Evolutionary conservation across 768 basidiomycete genomes (phyloP).

Genomic region (Tylopilus sp.): DNA sequence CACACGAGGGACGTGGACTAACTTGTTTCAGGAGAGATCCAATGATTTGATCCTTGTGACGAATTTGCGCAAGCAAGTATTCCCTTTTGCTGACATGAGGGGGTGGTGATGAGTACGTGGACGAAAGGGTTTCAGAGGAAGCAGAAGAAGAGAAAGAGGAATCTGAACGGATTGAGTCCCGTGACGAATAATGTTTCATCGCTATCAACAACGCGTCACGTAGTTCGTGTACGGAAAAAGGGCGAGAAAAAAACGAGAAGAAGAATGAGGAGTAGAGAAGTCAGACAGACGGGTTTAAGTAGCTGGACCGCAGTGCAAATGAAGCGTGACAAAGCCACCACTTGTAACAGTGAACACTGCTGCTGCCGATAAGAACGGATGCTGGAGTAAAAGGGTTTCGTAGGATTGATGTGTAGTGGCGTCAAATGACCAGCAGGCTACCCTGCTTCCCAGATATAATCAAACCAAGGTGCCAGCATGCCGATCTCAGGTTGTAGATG

Average conservation of each 20-base stretch:
- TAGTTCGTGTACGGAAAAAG: too few species aligned
- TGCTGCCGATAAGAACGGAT: conserved; percentile 10
- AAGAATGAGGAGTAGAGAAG: background rate
- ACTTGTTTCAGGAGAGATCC: conserved; percentile 83
- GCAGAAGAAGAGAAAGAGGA: conserved; percentile 28
- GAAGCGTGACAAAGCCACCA: conserved; percentile 4
- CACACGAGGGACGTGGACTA: conserved; percentile 6
- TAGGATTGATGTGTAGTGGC: background rate
- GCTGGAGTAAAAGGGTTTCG: background rate
- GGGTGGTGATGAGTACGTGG: conserved; percentile 27
- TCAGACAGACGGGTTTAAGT: conserved; percentile 17
- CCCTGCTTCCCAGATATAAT: conserved; percentile 12
- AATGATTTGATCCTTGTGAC: conserved; percentile 85
- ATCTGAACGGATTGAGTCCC: conserved; percentile 18
- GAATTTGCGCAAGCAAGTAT: conserved; percentile 79
- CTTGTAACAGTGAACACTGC: conserved; percentile 16
- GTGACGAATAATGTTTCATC: conserved; percentile 20
- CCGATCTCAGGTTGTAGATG: conserved; percentile 13
- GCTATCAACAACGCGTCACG: background rate
- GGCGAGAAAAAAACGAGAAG: background rate
- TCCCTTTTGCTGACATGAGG: conserved; percentile 68
- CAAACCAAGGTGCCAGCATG: conserved; percentile 7
- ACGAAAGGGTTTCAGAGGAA: conserved; percentile 39
- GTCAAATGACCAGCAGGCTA: conserved; percentile 4
- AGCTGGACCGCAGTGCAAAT: conserved; percentile 7